Percentiles rank a stretch among this genome's conserved stretches.
Evolutionary conservation across 306 rosid species (phyloP).

Genomic region (Echinosophora koreensis): DNA sequence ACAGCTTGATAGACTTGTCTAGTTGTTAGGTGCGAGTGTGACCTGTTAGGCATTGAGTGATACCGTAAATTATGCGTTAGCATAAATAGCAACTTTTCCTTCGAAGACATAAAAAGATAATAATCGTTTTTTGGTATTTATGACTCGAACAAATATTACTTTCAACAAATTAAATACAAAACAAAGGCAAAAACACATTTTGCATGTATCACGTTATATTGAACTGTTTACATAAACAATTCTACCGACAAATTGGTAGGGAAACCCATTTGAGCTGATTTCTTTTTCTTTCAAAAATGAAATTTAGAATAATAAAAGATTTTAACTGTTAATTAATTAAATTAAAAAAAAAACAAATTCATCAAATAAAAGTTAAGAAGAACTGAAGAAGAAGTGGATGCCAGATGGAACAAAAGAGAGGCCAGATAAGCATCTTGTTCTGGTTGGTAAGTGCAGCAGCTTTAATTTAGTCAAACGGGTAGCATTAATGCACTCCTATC

Average conservation of each 20-base stretch:
- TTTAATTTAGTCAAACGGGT: conserved; percentile 7
- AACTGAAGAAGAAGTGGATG: not conserved
- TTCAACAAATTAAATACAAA: no score
- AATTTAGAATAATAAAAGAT: not conserved
- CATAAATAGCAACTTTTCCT: not conserved
- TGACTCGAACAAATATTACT: not conserved
- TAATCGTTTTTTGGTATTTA: not conserved
- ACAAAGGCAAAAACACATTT: not conserved
- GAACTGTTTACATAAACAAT: not conserved
- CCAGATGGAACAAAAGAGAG: not conserved
- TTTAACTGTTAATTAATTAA: not conserved
- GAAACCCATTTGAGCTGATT: not conserved
- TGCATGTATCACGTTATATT: not conserved
- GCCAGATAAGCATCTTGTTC: conserved; percentile 13
- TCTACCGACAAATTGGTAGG: not conserved
- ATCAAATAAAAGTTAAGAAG: not conserved
- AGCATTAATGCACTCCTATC: not conserved
- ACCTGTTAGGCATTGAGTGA: not conserved
- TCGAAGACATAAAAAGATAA: not conserved
- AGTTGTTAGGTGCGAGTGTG: not conserved
- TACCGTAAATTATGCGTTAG: not conserved
- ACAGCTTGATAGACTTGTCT: not conserved
- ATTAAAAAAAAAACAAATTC: not conserved
- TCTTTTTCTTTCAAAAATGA: no score
- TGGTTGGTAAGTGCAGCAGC: not conserved